Percentiles rank a stretch among this genome's conserved stretches.
Conservation (phyloP, 1,284 basidiomycete genomes). For the Leccinum fuscescens region DNA sequence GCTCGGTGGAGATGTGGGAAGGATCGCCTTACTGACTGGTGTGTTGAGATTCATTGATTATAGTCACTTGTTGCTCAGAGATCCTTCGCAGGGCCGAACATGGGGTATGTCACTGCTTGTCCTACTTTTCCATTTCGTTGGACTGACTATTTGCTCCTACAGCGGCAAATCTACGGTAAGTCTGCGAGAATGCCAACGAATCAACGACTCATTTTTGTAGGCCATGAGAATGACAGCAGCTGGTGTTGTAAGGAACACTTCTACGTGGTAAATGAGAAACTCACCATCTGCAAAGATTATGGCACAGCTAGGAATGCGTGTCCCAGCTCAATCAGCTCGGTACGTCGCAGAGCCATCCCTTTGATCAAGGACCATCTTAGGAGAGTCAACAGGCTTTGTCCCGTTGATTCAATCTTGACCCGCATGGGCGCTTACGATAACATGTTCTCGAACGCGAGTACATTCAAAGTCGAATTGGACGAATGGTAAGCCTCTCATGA, state of each 20-base stretch:
- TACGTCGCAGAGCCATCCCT: constrained; percentile 33
- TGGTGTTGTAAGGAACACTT: constrained; percentile 59
- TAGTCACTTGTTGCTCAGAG: constrained; percentile 1
- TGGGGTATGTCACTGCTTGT: constrained; percentile 60
- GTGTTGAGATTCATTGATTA: constrained; percentile 22
- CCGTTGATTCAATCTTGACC: constrained; percentile 92
- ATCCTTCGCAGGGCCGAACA: constrained; percentile 70
- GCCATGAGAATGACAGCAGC: constrained; percentile 96
- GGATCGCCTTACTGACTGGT: constrained; percentile 90
- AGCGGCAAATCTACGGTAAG: constrained; percentile 85
- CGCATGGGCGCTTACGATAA: constrained; percentile 99
- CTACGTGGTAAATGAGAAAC: not conserved
- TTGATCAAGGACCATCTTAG: not conserved
- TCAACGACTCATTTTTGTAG: constrained; percentile 35
- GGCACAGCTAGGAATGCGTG: constrained; percentile 97
- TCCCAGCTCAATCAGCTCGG: constrained; percentile 85
- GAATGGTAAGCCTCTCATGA: constrained; percentile 65
- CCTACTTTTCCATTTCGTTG: not conserved
- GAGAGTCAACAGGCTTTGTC: constrained; percentile 59
- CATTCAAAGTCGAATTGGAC: constrained; percentile 95
- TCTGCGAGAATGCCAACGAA: constrained; percentile 1
- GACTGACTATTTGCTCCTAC: constrained; percentile 4
- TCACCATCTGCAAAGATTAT: constrained; percentile 67
- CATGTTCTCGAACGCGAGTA: constrained; percentile 93
- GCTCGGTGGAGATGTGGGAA: constrained; percentile 75